A percentile compares a stretch with the other conserved stretches of the same genome.
These are phyloP conservation scores for Apiospora pterosperma DNA, from an alignment of 2,329 filamentous ascomycete genomes.

Conservation along the genomic window DNA sequence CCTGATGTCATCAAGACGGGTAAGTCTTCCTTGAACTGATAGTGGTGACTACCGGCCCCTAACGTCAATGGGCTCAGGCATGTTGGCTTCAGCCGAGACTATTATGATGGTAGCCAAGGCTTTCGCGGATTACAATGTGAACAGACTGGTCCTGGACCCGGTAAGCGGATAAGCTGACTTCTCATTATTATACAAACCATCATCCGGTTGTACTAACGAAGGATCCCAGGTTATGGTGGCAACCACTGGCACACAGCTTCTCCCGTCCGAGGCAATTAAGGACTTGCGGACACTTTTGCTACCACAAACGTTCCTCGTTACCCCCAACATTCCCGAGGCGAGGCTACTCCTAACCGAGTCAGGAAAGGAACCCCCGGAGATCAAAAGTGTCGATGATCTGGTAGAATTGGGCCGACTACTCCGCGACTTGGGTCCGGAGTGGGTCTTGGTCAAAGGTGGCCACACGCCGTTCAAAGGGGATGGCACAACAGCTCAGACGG, in stretches of 20 bases:
- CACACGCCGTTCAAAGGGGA: slow-evolving; percentile 75
- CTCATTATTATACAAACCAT: background rate
- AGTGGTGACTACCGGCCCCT: background rate
- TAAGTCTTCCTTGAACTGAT: slow-evolving; percentile 34
- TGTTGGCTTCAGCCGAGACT: slow-evolving; percentile 73
- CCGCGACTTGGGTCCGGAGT: slow-evolving; percentile 67
- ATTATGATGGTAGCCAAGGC: slow-evolving; percentile 66
- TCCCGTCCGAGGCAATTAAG: slow-evolving; percentile 62
- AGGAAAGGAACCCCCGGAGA: slow-evolving; percentile 34
- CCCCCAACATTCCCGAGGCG: slow-evolving; percentile 77
- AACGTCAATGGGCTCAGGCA: slow-evolving; percentile 50
- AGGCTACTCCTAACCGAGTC: slow-evolving; percentile 57
- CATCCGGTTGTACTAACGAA: background rate
- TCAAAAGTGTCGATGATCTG: slow-evolving; percentile 61
- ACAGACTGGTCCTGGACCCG: slow-evolving; percentile 68
- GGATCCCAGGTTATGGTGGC: slow-evolving; percentile 81
- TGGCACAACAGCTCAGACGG: slow-evolving; percentile 52
- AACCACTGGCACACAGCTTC: slow-evolving; percentile 69
- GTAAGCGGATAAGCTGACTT: slow-evolving; percentile 40
- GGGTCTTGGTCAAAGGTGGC: slow-evolving; percentile 86
- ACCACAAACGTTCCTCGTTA: slow-evolving; percentile 64
- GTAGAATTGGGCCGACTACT: slow-evolving; percentile 65
- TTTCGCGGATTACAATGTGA: slow-evolving; percentile 54
- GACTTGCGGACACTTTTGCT: slow-evolving; percentile 59
- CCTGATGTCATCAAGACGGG: slow-evolving; percentile 91